Conservation (phyloP, 257 asterid genomes). For the Lavandula angustifolia region DNA sequence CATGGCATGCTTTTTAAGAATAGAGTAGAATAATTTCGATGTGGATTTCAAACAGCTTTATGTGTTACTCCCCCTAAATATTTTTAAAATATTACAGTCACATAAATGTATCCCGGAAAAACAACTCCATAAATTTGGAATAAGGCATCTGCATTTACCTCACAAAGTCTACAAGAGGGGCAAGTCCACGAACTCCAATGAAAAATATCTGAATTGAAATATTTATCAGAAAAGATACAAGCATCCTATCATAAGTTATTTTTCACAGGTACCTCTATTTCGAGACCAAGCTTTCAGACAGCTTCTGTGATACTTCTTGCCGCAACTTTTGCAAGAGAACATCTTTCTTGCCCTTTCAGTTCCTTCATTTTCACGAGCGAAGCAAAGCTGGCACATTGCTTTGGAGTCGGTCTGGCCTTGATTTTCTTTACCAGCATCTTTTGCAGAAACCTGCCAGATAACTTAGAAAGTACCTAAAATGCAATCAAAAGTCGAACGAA, state of each 20-base stretch:
- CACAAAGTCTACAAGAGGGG: slow-evolving; percentile 90
- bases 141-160: slow-evolving; percentile 50
- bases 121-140: slow-evolving; percentile 4
- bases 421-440: slow-evolving; percentile 61
- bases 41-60: no score
- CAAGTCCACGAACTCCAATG: slow-evolving; percentile 98
- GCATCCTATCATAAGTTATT: slow-evolving; percentile 13
- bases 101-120: slow-evolving; percentile 6
- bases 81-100: slow-evolving; percentile 9
- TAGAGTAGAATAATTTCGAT: slow-evolving; percentile 8
- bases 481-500: slow-evolving; percentile 22
- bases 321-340: slow-evolving; percentile 82
- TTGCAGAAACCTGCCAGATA: slow-evolving; percentile 43
- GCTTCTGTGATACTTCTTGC: slow-evolving; percentile 41
- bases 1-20: slow-evolving; percentile 20
- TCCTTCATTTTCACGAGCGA: slow-evolving; percentile 77
- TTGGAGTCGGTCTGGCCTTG: slow-evolving; percentile 58
- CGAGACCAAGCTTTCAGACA: no score
- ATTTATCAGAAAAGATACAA: slow-evolving; percentile 31
- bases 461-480: slow-evolving; percentile 19
- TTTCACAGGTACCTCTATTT: no score
- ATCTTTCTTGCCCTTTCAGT: slow-evolving; percentile 80
- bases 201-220: slow-evolving; percentile 68
- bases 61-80: no score
- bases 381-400: slow-evolving; percentile 78